Base-by-base conservation (phyloP, 2,329 filamentous ascomycete genomes). In the Dactylellina sp. region DNA sequence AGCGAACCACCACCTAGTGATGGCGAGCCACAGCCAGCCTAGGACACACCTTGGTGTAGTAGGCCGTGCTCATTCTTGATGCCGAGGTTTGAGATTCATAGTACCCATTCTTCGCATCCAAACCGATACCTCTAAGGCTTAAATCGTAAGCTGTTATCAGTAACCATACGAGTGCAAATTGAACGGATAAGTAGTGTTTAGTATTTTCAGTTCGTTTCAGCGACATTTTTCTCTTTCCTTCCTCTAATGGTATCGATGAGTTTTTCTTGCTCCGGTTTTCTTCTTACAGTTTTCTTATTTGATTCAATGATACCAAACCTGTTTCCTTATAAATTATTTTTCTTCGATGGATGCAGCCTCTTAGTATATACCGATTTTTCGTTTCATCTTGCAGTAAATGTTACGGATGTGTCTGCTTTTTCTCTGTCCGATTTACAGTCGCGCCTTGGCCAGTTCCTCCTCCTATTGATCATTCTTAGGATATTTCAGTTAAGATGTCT, bases 221-320 rank as follows among this genome's bases (percentile, higher is more conserved):
- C 28, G 28, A 32, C 9, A 32, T 32, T 32, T 32, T 32, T 32
- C 28, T 9, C 28, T 32, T 32, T 32, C 28, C 9, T 32, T 5
- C 37, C 14, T 40, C 14, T 7, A 16, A 16, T 40, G 5, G 5
- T 20, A 37, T 9, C 18, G 3, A 18, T 55, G 11, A 24, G 28
- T 39, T 52, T 11, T 39, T 32, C 7, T 25, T 42, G 7, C 28
- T 25, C 37, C 9, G 16, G 7, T 52, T 52, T 25, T 39, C 16
- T 44, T 64, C 24, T 44, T 42, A 50, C 7, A 7, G 39, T 16
- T 35, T 6, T 46, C 20, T 50, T 9, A 37, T 14, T 22, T 39
- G 40, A 28, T 22, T 60, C 50, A 24, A 64, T 71, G 66, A 71
- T 71, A 71, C 66, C 66, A 71, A 71, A 42, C 25, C 47, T 28